A percentile compares a stretch with the other conserved stretches of the same genome.
Conservation (phyloP, 2,329 filamentous ascomycete species). For the Fusarium sp. region DNA sequence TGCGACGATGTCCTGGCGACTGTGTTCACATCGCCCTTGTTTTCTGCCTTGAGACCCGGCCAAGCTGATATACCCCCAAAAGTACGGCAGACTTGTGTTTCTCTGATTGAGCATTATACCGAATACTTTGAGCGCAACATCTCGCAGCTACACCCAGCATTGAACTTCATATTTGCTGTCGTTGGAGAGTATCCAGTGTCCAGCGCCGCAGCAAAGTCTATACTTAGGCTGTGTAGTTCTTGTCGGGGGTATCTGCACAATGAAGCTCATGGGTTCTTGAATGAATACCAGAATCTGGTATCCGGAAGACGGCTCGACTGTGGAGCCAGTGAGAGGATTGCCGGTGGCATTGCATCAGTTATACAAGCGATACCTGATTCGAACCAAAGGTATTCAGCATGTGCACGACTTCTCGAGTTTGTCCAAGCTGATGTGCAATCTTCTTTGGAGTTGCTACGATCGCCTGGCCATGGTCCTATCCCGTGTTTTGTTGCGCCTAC, state of each 20-base stretch:
- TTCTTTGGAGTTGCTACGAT: constrained; percentile 39
- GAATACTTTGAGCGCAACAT: constrained; percentile 80
- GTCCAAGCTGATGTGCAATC: constrained; percentile 66
- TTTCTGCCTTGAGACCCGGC: constrained; percentile 64
- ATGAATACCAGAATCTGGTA: constrained; percentile 75
- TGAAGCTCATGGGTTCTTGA: constrained; percentile 75
- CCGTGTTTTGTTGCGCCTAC: constrained; percentile 42
- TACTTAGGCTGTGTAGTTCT: constrained; percentile 78
- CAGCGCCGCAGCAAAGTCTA: constrained; percentile 77
- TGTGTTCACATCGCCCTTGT: constrained; percentile 71
- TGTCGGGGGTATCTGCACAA: constrained; percentile 75
- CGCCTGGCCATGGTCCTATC: constrained; percentile 9
- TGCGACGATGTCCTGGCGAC: constrained; percentile 68
- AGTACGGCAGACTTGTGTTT: constrained; percentile 74
- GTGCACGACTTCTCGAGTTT: constrained; percentile 52
- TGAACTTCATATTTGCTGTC: constrained; percentile 79
- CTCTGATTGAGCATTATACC: constrained; percentile 77
- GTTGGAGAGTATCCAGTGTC: constrained; percentile 71
- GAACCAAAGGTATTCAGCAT: constrained; percentile 66
- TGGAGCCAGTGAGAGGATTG: constrained; percentile 76
- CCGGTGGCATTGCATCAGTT: constrained; percentile 79
- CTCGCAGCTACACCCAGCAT: constrained; percentile 72
- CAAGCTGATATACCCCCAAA: constrained; percentile 67
- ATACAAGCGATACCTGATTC: constrained; percentile 75
- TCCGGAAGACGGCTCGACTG: constrained; percentile 67